Base-by-base conservation (phyloP, 2,329 filamentous ascomycete species). In the Colletotrichum truncatum region DNA sequence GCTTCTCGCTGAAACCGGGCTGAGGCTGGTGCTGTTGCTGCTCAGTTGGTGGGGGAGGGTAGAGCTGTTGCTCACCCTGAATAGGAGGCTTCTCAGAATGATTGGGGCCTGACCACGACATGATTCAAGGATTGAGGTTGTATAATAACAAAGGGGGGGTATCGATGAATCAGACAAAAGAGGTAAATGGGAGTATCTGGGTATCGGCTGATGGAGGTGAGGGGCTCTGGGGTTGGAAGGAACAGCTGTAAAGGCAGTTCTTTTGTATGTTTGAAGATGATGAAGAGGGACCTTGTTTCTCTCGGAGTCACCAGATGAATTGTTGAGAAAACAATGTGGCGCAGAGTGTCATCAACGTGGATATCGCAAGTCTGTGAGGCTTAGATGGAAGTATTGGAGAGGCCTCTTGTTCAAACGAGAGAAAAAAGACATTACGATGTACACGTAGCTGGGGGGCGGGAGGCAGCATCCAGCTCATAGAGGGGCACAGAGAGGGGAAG, bases 81-180 rank as follows among this genome's bases (percentile, higher is more conserved):
- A 66, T 51, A 41, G 67, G 67, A 8, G 64, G 64, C 60, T 68
- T 67, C 55, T 68, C 67, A 28, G 65, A 57, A 56, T 32, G 16
- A 30, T 51, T 52, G 36, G 30, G 56, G 26, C 45, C 56, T 23
- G 56, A 49, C 56, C 58, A 55, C 26, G 64, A 66, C 59, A 66
- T 66, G 16, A 45, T 25, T 65, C 28, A 18, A 45, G 45, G n/a
- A n/a, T n/a, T n/a, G n/a, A n/a, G n/a, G n/a, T n/a, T n/a, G n/a
- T n/a, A n/a, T n/a, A n/a, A n/a, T n/a, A n/a, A n/a, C n/a, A n/a
- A n/a, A n/a, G 26, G 12, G n/a, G 21, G 16, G 58, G 38, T 63
- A 26, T 53, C 30, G 39, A 45, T 26, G 38, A 23, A 26, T n/a
- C 10, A 4, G 16, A 21, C 4, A 14, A 48, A 18, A 52, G n/a